A percentile compares a stretch with the other conserved stretches of the same genome.
Conservation (phyloP, 1,284 basidiomycete species). For the Mycosarcoma mackinlayi region DNA sequence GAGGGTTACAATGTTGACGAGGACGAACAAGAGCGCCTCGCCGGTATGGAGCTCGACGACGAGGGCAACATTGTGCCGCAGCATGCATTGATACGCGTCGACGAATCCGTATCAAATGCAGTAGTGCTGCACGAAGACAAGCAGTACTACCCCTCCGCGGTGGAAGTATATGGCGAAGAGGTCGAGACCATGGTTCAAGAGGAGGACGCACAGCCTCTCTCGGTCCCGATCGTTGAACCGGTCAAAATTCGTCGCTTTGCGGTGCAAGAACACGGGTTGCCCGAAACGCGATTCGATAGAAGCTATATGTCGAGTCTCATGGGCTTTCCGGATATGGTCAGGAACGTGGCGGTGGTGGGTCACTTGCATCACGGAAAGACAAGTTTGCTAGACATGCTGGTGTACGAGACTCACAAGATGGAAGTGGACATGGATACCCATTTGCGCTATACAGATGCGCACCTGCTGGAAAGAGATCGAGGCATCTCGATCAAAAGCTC, state of each 20-base stretch:
- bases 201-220: constrained; percentile 93
- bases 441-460: constrained; percentile 93
- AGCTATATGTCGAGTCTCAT: constrained; percentile 94
- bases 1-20: constrained; percentile 78
- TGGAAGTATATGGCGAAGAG: constrained; percentile 89
- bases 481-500: constrained; percentile 96
- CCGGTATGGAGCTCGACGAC: constrained; percentile 70
- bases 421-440: constrained; percentile 69
- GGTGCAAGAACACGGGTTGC: constrained; percentile 71
- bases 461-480: constrained; percentile 85
- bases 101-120: constrained; percentile 76
- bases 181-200: constrained; percentile 98
- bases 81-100: constrained; percentile 60
- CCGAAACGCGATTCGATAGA: constrained; percentile 59
- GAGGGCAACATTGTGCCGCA: constrained; percentile 64
- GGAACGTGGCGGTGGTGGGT: constrained; percentile 73
- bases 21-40: constrained; percentile 8
- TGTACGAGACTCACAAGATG: constrained; percentile 95
- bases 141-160: constrained; percentile 93
- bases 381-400: constrained; percentile 92
- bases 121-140: constrained; percentile 97
- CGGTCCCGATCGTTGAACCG: constrained; percentile 94
- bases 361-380: constrained; percentile 99
- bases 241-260: constrained; percentile 91
- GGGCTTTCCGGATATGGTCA: constrained; percentile 90